Base-by-base conservation (phyloP, 2,329 filamentous ascomycete species). In the Coleophoma cylindrospora region DNA sequence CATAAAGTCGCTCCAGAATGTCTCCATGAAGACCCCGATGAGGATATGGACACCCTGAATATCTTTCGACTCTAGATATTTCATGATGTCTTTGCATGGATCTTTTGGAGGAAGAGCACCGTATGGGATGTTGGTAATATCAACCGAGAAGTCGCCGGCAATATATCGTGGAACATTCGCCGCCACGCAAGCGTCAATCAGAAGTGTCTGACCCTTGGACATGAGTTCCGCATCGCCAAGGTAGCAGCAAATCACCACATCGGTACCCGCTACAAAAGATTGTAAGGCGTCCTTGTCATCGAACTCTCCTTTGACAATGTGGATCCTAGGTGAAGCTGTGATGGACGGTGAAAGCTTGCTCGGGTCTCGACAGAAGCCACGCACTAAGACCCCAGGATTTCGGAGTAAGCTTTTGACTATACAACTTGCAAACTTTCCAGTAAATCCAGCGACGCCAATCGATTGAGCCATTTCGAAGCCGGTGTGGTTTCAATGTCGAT, bases 11-110 rank as follows among this genome's bases (percentile, higher is more conserved):
- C 48, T 46, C 41, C 33, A 47, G 9, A 47, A 34, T 14, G 44
- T 53, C 9, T 71, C 68, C 58, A 66, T 68, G 47, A 71, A 68
- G 6, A 47, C 68, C 6, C 67, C 71, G 32, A 66, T 64, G n/a
- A 73, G 55, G 13, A 74, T 55, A 48, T 72, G 70, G 0, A 73
- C 68, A 13, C 65, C 70, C 43, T 64, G 58, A 6, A 71, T 63
- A 19, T 63, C 54, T 54, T 69, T 70, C 1, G 50, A 55, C 1
- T 68, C 64, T 1, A 72, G 57, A 46, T 73, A 70, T 3, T 56
- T 63, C 50, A 67, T 66, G 45, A 73, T 57, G 10, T 64, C 59
- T 21, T 64, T 71, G 61, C 67, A 68, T 1, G 68, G 62, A 32
- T 73, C 69, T 54, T 73, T 73, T 3, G 61, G 51, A 40, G 64